A percentile compares a stretch with the other conserved stretches of the same genome.
These are phyloP conservation scores for Sugiyamaella smithiae DNA, from an alignment of 805 yeast genomes.

Conservation along the genomic window DNA sequence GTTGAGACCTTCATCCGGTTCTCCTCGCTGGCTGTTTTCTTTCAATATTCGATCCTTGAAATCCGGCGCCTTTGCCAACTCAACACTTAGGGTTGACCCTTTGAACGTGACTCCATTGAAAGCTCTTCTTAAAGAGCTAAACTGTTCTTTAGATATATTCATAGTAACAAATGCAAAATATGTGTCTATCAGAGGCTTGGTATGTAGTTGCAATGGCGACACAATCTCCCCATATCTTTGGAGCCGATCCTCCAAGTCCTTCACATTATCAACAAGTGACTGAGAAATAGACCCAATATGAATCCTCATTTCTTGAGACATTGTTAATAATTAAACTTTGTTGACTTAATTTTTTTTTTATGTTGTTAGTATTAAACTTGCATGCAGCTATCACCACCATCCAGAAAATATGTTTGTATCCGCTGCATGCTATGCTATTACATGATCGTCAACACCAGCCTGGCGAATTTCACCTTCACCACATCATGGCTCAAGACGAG, in stretches of 20 bases:
- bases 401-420: neutral
- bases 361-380: neutral
- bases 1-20: slow-evolving; percentile 13
- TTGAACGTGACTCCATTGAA: slow-evolving; percentile 73
- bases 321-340: neutral
- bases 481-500: slow-evolving; percentile 8
- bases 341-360: neutral
- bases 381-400: neutral
- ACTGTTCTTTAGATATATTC: slow-evolving; percentile 45
- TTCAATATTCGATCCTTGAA: slow-evolving; percentile 34
- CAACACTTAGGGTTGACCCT: slow-evolving; percentile 64
- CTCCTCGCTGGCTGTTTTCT: neutral
- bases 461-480: neutral
- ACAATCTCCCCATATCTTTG: slow-evolving; percentile 58
- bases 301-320: slow-evolving; percentile 34
- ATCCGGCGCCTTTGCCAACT: slow-evolving; percentile 54
- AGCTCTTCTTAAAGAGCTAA: slow-evolving; percentile 49
- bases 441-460: neutral
- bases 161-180: slow-evolving; percentile 69
- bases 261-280: slow-evolving; percentile 43
- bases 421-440: neutral
- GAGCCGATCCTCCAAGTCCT: slow-evolving; percentile 54
- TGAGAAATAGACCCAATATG: slow-evolving; percentile 70
- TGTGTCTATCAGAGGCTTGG: slow-evolving; percentile 53
- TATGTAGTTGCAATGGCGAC: slow-evolving; percentile 48